Conservation (phyloP, 495 filamentous ascomycete species). For the Penicillium riverlandense region DNA sequence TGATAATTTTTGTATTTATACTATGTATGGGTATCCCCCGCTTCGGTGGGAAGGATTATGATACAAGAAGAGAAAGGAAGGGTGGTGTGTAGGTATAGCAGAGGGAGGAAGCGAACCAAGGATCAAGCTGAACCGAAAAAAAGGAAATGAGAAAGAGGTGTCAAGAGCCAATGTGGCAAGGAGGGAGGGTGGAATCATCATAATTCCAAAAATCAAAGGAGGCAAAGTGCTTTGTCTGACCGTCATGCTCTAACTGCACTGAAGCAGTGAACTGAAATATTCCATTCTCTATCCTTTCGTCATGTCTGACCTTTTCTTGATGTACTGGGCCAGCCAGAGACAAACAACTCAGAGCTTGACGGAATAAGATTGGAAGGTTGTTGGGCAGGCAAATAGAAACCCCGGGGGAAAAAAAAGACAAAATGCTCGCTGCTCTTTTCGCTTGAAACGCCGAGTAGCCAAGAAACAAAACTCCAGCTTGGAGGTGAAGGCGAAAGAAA, state of each 20-base stretch:
- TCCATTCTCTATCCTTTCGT: not conserved
- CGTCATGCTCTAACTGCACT: constrained; percentile 1
- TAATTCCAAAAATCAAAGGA: not conserved
- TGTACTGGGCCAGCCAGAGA: not conserved
- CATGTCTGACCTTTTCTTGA: not conserved
- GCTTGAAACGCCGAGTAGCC: constrained; percentile 7
- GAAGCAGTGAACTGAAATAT: not conserved
- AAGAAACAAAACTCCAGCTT: not conserved
- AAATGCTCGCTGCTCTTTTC: constrained; percentile 12
- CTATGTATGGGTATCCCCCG: constrained; percentile 15
- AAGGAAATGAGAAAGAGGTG: not conserved
- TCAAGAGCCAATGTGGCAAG: not conserved
- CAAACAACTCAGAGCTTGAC: not conserved
- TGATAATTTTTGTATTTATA: not conserved
- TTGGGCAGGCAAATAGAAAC: not conserved
- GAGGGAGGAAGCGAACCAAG: not conserved
- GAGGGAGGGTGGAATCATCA: not conserved
- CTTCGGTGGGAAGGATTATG: constrained; percentile 8
- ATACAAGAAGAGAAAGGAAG: constrained; percentile 10
- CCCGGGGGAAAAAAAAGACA: constrained; percentile 1
- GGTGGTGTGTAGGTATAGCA: constrained; percentile 3
- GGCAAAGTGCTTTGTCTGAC: not conserved
- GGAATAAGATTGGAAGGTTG: not conserved
- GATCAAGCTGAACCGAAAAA: not conserved
- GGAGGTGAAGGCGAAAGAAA: not conserved